Evolutionary conservation across 495 filamentous ascomycete genomes (phyloP), one percentile per base, ranked within the genome.

Genomic region (Immersiella caudata): DNA sequence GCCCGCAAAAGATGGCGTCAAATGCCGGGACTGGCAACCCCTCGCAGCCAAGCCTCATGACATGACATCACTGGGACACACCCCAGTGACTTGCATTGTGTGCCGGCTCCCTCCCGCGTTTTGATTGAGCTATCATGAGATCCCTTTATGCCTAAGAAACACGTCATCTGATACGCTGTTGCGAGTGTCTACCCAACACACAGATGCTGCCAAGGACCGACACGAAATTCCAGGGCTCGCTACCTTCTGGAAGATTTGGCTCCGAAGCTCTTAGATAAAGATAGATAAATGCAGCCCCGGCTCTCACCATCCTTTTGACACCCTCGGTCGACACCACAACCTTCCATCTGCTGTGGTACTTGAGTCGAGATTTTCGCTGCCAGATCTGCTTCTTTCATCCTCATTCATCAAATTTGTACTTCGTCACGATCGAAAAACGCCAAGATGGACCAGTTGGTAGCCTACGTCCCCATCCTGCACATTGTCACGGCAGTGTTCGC

Each of bases 401-500:
- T 20, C 52, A 9, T 46, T 46, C 40, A 46, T 46, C 40, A 46
- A 46, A 46, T 2, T 8, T 6, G 11, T 18, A 18, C 9, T 18
- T 46, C 40, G 40, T 46, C 40, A 18, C 4, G 16, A 46, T 46
- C 40, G 16, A 6, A 46, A 4, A 46, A 2, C 40, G 40, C 40
- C 35, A 33, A 62, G 35, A 52, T 29, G 8, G 24, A 62, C 40
- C 12, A 33, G 22, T 18, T 63, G 36, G 24, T 46, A 7, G 29
- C 29, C 29, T 84, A 87, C 77, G 83, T 89, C 29, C 84, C 88
- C 60, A 84, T 87, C 20, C 80, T 91, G 64, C 90, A 91, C 75
- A 79, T 85, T 65, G 75, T 84, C 58, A 89, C 93, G 67, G 81
- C 79, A 7, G 67, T 92, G 61, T 87, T 94, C 70, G 82, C 87